Evolutionary conservation across 2,329 filamentous ascomycete species (phyloP).

Genomic region (Aspergillus fischeri): DNA sequence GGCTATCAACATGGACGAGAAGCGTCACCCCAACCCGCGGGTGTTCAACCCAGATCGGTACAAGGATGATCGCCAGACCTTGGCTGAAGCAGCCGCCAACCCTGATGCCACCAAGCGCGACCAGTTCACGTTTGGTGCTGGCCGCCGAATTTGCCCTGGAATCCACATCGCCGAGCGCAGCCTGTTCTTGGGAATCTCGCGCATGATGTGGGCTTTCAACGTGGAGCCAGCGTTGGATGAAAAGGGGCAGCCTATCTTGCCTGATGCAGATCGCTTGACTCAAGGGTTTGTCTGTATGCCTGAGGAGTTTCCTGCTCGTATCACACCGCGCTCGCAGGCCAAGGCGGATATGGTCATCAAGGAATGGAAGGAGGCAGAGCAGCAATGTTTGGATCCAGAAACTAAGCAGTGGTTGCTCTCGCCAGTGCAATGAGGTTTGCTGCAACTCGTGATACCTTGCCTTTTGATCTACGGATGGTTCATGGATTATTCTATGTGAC

Average conservation of each 20-base stretch:
- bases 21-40: slow-evolving; percentile 38
- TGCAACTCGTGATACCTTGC: not conserved
- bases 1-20: slow-evolving; percentile 42
- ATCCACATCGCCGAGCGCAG: slow-evolving; percentile 52
- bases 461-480: not conserved
- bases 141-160: slow-evolving; percentile 56
- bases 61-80: slow-evolving; percentile 25
- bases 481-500: not conserved
- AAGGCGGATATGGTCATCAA: slow-evolving; percentile 18
- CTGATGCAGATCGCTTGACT: slow-evolving; percentile 38
- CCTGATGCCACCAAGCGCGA: slow-evolving; percentile 45
- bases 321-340: slow-evolving; percentile 31
- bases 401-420: not conserved
- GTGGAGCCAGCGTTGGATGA: slow-evolving; percentile 29
- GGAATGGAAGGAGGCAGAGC: not conserved
- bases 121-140: slow-evolving; percentile 54
- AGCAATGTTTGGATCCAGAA: not conserved
- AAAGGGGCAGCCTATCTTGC: slow-evolving; percentile 31
- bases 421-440: not conserved
- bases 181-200: slow-evolving; percentile 46
- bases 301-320: slow-evolving; percentile 34
- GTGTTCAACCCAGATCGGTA: slow-evolving; percentile 39
- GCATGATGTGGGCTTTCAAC: slow-evolving; percentile 49
- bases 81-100: slow-evolving; percentile 32
- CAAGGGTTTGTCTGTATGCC: slow-evolving; percentile 45